These are phyloP conservation scores for Funneliformis mosseae DNA, from an alignment of 192 early-diverging fungal species.

Conservation along the genomic window DNA sequence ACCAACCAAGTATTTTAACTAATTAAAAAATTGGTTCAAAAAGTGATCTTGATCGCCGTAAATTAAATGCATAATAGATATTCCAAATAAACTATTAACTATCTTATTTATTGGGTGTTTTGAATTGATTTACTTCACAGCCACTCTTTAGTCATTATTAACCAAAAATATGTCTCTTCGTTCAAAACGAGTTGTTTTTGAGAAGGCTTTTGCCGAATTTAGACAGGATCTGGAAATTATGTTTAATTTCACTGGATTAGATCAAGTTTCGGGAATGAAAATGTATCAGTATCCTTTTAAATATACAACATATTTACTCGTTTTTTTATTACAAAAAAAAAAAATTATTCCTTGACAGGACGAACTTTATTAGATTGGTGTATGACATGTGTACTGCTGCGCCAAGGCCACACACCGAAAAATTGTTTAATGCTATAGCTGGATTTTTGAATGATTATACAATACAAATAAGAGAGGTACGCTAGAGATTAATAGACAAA, in stretches of 20 bases:
- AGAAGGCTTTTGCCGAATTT: conserved; percentile 51
- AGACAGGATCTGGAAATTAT: conserved; percentile 52
- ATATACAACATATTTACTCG: no score
- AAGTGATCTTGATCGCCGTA: no score
- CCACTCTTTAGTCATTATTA: neutral
- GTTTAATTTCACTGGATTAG: conserved; percentile 55
- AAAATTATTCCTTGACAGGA: neutral
- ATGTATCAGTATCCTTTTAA: conserved; percentile 65
- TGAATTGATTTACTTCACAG: no score
- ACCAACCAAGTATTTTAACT: no score
- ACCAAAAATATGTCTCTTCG: conserved; percentile 51
- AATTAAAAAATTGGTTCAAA: no score
- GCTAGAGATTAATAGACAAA: conserved; percentile 7
- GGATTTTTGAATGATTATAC: conserved; percentile 67
- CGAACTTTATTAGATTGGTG: conserved; percentile 48
- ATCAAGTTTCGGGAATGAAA: conserved; percentile 62
- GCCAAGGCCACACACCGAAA: conserved; percentile 69
- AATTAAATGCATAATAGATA: no score
- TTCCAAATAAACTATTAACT: no score
- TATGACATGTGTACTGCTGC: conserved; percentile 82
- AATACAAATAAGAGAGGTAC: conserved; percentile 54
- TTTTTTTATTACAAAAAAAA: neutral
- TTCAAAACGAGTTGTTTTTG: conserved; percentile 56
- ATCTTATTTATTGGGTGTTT: no score
- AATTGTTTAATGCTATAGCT: conserved; percentile 65